These are phyloP conservation scores for Diutina catenulata DNA, from an alignment of 1,139 yeast genomes.

Conservation along the genomic window DNA sequence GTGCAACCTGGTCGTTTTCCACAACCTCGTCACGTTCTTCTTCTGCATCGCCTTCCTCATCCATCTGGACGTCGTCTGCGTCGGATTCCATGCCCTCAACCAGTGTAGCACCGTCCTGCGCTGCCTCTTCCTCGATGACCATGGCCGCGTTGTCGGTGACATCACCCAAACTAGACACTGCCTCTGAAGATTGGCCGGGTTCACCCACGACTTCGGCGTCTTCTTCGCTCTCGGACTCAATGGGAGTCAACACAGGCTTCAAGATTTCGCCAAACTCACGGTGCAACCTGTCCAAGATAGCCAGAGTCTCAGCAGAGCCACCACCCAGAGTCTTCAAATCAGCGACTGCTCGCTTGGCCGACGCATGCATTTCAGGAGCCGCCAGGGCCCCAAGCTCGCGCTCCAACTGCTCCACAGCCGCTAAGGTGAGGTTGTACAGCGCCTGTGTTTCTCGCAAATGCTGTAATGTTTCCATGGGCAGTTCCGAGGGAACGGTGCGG, in stretches of 20 bases:
- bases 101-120: no score
- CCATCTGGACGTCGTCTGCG: no score
- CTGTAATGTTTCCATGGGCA: neutral
- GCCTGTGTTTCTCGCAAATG: slow-evolving; percentile 1
- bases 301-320: neutral
- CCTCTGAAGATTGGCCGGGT: no score
- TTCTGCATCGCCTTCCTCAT: no score
- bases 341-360: neutral
- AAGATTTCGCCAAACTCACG: neutral
- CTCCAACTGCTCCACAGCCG: neutral
- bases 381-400: slow-evolving; percentile 3
- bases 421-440: neutral
- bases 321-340: neutral
- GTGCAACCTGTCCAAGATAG: neutral
- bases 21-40: no score
- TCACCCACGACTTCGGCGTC: neutral
- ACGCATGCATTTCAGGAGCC: neutral
- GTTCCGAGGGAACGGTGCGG: neutral
- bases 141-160: no score
- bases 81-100: no score
- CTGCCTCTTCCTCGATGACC: no score
- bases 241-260: neutral
- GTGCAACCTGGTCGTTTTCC: no score
- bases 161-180: no score
- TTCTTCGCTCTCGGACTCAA: neutral